phyloP scores from a whole-genome alignment of 2,329 filamentous ascomycete genomes.

The Cercospora sp. region DNA sequence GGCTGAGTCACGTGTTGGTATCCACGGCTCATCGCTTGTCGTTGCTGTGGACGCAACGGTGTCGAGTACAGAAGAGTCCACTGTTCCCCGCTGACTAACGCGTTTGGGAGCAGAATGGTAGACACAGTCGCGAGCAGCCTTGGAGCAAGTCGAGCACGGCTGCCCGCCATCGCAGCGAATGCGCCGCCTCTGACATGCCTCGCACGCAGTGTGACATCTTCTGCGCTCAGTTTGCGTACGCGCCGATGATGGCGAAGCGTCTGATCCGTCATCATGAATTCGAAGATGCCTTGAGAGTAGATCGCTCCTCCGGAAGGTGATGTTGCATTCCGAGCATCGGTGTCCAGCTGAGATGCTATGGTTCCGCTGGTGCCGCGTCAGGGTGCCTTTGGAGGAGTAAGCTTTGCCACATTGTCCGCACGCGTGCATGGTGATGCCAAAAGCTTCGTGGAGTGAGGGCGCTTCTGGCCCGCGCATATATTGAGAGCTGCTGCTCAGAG shows the following conservation, averaged over 20 bases:
- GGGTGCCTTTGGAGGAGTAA: constrained; percentile 24
- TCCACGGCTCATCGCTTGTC: not conserved
- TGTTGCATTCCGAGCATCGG: constrained; percentile 21
- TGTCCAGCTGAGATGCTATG: constrained; percentile 17
- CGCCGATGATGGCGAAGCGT: constrained; percentile 14
- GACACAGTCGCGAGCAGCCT: constrained; percentile 17
- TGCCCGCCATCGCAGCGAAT: constrained; percentile 24
- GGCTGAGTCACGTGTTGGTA: not conserved
- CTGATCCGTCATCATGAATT: constrained; percentile 10
- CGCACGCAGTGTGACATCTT: constrained; percentile 25
- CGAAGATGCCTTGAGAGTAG: constrained; percentile 21
- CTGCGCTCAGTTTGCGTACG: constrained; percentile 5
- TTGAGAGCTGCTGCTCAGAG: not conserved
- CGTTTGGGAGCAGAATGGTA: constrained; percentile 21
- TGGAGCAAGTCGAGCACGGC: constrained; percentile 20
- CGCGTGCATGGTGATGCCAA: constrained; percentile 15
- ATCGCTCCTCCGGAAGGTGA: constrained; percentile 23
- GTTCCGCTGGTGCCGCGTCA: constrained; percentile 26
- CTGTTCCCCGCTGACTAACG: constrained; percentile 20
- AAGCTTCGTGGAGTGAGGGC: not conserved
- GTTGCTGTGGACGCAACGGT: not conserved
- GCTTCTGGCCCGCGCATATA: not conserved
- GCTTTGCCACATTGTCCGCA: constrained; percentile 24
- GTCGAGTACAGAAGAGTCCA: not conserved
- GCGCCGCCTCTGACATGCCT: constrained; percentile 20